A percentile compares a stretch with the other conserved stretches of the same genome.
These are phyloP conservation scores for Paraphaeosphaeria minitans DNA, from an alignment of 2,329 filamentous ascomycete genomes.

Conservation along the genomic window DNA sequence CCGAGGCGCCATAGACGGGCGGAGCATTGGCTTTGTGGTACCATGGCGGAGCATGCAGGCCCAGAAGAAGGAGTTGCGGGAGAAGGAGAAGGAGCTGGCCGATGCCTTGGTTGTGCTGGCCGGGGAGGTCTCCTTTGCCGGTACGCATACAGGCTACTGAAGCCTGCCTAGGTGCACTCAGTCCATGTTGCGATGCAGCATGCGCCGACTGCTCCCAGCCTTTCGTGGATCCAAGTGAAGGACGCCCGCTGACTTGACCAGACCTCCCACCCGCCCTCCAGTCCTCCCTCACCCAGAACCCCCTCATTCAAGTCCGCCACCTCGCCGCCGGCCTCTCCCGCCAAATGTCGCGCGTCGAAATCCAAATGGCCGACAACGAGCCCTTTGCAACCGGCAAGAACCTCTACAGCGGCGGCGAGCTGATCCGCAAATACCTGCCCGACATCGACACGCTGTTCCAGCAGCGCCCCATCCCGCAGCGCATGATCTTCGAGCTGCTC, in stretches of 20 bases:
- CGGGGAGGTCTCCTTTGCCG: constrained; percentile 42
- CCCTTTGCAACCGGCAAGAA: constrained; percentile 41
- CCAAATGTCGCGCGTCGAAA: constrained; percentile 41
- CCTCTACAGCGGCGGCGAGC: constrained; percentile 40
- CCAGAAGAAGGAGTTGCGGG: constrained; percentile 36
- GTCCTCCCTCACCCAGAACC: constrained; percentile 38
- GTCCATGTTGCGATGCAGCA: background rate
- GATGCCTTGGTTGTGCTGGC: constrained; percentile 41
- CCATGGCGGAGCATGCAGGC: constrained; percentile 45
- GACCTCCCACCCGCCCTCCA: constrained; percentile 38
- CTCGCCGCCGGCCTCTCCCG: constrained; percentile 41
- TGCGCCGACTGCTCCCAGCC: background rate
- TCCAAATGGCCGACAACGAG: constrained; percentile 44
- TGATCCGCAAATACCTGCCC: constrained; percentile 39
- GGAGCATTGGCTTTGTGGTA: constrained; percentile 44
- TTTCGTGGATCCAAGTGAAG: no score
- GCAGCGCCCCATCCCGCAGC: constrained; percentile 36
- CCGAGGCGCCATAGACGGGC: constrained; percentile 18
- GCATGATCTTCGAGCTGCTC: constrained; percentile 43
- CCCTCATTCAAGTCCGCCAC: constrained; percentile 42
- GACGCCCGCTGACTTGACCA: constrained; percentile 9
- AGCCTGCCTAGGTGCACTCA: background rate
- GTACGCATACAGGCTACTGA: constrained; percentile 19
- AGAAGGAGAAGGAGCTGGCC: constrained; percentile 42
- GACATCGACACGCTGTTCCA: constrained; percentile 39